phyloP scores from a whole-genome alignment of 805 yeast species.

The Ogataea dorogensis region DNA sequence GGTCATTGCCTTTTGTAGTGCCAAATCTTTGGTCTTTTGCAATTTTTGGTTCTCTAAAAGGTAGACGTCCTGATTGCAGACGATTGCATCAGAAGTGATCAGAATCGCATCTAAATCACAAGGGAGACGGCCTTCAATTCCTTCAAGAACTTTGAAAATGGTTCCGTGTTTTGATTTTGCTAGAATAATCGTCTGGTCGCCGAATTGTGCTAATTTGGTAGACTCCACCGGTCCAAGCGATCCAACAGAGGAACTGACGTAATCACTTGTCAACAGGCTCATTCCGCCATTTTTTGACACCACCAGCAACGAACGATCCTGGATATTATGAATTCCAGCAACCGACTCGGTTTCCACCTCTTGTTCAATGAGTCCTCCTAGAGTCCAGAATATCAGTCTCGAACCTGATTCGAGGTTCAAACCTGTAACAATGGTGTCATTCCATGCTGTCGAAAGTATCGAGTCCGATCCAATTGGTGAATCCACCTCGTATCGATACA shows the following conservation, averaged over 20 bases:
- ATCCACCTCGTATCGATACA: constrained; percentile 33
- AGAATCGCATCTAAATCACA: constrained; percentile 15
- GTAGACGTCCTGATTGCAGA: constrained; percentile 19
- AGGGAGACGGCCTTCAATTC: constrained; percentile 6
- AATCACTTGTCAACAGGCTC: constrained; percentile 7
- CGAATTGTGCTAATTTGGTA: constrained; percentile 2
- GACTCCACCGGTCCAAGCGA: constrained; percentile 2
- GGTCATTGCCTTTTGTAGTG: neutral
- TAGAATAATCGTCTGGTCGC: constrained; percentile 1
- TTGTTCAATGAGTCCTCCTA: constrained; percentile 17
- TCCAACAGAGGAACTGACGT: neutral
- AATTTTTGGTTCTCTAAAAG: constrained; percentile 11
- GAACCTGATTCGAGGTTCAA: constrained; percentile 19
- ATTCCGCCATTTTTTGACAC: constrained; percentile 14
- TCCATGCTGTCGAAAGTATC: constrained; percentile 11
- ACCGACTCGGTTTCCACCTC: constrained; percentile 19
- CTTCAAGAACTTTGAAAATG: constrained; percentile 2
- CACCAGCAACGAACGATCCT: constrained; percentile 9
- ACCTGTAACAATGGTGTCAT: constrained; percentile 15
- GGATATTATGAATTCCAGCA: constrained; percentile 14
- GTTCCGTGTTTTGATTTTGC: constrained; percentile 2
- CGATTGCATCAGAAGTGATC: constrained; percentile 7
- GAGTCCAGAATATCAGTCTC: constrained; percentile 21
- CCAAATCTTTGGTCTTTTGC: constrained; percentile 4
- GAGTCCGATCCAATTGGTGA: constrained; percentile 11